Evolutionary conservation across 1,284 basidiomycete genomes (phyloP), one percentile per base, ranked within the genome.

Genomic region (Apiotrichum akiyoshidainum): DNA sequence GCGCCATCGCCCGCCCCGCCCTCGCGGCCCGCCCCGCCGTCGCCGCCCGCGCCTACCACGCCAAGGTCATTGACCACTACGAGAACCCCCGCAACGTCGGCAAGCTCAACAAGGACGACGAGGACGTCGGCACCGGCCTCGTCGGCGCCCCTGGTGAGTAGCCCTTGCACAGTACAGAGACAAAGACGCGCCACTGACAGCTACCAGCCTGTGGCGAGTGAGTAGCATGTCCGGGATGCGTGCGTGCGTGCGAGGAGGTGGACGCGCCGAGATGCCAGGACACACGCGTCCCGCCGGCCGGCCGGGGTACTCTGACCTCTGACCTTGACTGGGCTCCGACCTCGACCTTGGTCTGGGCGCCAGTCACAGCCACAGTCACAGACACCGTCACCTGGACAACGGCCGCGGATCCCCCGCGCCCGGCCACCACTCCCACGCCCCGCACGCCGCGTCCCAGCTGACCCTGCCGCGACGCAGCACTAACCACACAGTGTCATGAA

Each of bases 11-110:
- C 31, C 68, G 67, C 56, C 59, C 62, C 14, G 58, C 67, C 12
- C 48, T 61, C 42, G 51, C 65, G n/a, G 59, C 58, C 12, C 46
- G n/a, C 19, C 37, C 41, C 41, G 46, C 42, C 44, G 35, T 42
- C 41, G 40, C 35, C 47, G 60, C 64, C 46, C 46, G 65, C 65
- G 85, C 92, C 68, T 95, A 95, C 77, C 92, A 95, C 74, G 90
- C 92, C 76, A 94, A 93, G 74, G 92, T 95, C 61, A 93, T 95
- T 68, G 90, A 91, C 55, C 93, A 96, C 80, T 97, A 96, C 78
- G 92, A 95, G 82, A 86, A 85, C 79, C 93, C 93, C 66, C 86
- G 88, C 82, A 97, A 97, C 80, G 93, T 98, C 53, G 95, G 64
- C 50, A 60, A 57, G 52, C 58, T 68, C 56, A 64, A 69, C 62